Conservation (phyloP, 164 flowering plant species). For the Kalanchoe fedtschenkoi region DNA sequence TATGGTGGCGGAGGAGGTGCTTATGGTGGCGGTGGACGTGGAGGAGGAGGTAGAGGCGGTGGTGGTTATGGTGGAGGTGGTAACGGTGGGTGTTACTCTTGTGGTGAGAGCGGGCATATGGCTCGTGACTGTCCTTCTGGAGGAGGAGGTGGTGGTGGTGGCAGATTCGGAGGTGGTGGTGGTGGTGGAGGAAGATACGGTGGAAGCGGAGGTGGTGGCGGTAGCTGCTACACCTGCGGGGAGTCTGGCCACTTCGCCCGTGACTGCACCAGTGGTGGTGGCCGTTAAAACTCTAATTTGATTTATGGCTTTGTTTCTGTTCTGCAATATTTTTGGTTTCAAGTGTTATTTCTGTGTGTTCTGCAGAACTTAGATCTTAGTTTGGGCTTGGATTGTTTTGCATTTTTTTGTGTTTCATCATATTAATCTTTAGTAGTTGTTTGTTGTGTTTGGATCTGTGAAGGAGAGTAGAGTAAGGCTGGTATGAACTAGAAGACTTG, state of each 20-base stretch:
- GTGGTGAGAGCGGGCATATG: conserved; percentile 2
- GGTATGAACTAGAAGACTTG: background rate
- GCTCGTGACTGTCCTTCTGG: background rate
- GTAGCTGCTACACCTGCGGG: conserved; percentile 3
- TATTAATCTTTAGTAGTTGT: no score
- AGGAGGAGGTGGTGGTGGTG: background rate
- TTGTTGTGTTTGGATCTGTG: background rate
- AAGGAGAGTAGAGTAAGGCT: background rate
- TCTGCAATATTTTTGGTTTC: background rate
- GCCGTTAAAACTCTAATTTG: background rate
- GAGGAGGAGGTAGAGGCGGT: background rate
- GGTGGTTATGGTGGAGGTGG: background rate
- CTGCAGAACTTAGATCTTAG: background rate
- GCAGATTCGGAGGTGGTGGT: no score
- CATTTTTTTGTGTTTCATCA: background rate
- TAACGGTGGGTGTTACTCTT: background rate
- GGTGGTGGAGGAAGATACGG: background rate
- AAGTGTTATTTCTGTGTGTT: background rate
- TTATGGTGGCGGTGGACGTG: background rate
- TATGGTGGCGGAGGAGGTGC: background rate
- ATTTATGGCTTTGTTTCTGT: background rate
- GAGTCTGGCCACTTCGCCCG: background rate
- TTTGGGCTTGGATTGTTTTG: background rate
- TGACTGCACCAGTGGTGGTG: background rate
- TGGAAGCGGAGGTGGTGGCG: background rate